These are phyloP conservation scores for Agastache rugosa DNA, from an alignment of 257 asterid genomes.

Conservation along the genomic window DNA sequence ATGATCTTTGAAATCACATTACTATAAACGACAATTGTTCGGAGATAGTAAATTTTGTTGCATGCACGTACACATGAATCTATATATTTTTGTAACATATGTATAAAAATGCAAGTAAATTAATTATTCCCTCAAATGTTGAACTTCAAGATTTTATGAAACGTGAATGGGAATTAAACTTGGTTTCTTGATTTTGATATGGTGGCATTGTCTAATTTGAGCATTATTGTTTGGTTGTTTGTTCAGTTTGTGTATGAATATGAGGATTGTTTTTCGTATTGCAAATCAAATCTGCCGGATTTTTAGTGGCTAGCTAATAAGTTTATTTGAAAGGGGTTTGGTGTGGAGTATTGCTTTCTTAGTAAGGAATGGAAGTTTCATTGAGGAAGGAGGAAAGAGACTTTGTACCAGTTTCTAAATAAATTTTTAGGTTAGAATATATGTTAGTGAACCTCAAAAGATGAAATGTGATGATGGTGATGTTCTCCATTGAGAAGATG, in stretches of 20 bases:
- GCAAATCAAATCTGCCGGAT: neutral
- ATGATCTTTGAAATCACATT: too few species aligned
- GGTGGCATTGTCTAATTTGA: conserved; percentile 34
- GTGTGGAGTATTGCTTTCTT: neutral
- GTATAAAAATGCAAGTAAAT: too few species aligned
- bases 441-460: neutral
- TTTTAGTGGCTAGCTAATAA: neutral
- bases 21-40: too few species aligned
- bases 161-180: conserved; percentile 17
- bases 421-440: neutral
- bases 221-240: conserved; percentile 33
- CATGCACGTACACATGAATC: too few species aligned
- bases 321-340: neutral
- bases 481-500: conserved; percentile 42
- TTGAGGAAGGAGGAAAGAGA: neutral
- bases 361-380: neutral
- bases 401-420: too few species aligned
- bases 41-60: too few species aligned
- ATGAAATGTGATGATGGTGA: conserved; percentile 24
- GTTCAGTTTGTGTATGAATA: conserved; percentile 25
- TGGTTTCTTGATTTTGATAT: conserved; percentile 22
- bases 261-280: conserved; percentile 31
- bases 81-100: too few species aligned
- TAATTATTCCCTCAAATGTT: too few species aligned
- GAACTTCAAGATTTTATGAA: too few species aligned